These are phyloP conservation scores for Stylosanthes scabra DNA, from an alignment of 331 rosid species.

Conservation along the genomic window DNA sequence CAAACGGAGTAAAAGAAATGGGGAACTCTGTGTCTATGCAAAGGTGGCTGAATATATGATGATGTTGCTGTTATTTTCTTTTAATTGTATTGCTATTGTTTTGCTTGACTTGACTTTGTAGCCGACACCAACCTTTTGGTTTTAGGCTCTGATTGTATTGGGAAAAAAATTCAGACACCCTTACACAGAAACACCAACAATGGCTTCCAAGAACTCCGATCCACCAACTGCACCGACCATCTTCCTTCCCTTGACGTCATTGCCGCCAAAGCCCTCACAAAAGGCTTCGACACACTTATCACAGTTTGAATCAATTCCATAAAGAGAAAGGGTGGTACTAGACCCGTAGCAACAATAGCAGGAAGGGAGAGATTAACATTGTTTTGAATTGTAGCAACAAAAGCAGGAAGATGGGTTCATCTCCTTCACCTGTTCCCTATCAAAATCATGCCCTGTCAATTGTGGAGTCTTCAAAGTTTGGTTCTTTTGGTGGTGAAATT, in stretches of 20 bases:
- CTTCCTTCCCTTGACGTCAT: constrained; percentile 56
- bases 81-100: no score
- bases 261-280: constrained; percentile 70
- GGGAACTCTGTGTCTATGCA: no score
- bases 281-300: constrained; percentile 76
- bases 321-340: constrained; percentile 89
- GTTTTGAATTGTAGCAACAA: constrained; percentile 37
- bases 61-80: no score
- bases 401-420: constrained; percentile 62
- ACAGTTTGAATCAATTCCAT: constrained; percentile 83
- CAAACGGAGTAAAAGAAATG: no score
- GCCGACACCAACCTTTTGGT: no score
- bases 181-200: constrained; percentile 24
- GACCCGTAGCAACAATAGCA: no score
- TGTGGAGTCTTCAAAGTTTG: constrained; percentile 64
- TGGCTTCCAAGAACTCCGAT: constrained; percentile 75
- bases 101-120: no score
- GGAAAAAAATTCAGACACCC: no score
- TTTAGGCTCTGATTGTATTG: no score
- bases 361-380: no score
- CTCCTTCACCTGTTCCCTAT: constrained; percentile 50
- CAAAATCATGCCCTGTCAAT: constrained; percentile 73
- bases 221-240: constrained; percentile 56
- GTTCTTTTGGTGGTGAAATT: constrained; percentile 37
- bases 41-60: no score